phyloP scores from a whole-genome alignment of 1,284 basidiomycete species.

The Thelephora terrestris region DNA sequence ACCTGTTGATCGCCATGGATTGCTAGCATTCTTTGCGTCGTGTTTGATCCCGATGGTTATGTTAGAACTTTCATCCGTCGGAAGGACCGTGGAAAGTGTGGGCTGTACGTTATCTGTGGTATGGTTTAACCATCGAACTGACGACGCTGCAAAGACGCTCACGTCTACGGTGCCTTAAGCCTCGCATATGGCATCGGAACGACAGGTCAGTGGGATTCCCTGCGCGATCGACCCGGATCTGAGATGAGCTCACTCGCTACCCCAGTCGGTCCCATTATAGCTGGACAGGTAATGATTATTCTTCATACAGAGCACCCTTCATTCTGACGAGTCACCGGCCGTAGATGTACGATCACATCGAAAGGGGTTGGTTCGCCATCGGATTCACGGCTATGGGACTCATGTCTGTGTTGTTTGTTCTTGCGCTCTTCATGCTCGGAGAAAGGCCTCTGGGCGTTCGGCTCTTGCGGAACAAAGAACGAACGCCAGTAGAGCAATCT shows the following conservation, averaged over 20 bases:
- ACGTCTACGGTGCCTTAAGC: constrained; percentile 62
- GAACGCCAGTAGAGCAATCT: too few species aligned
- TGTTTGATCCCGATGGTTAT: constrained; percentile 49
- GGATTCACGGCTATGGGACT: constrained; percentile 37
- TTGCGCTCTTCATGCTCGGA: constrained; percentile 38
- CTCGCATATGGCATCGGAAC: constrained; percentile 56
- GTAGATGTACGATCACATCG: constrained; percentile 47
- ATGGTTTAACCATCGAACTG: constrained; percentile 9
- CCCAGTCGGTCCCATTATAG: constrained; percentile 56
- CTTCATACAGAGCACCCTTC: background rate
- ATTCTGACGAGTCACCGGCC: background rate
- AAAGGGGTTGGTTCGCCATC: constrained; percentile 46
- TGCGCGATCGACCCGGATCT: background rate
- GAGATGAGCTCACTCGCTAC: background rate
- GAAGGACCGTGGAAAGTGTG: constrained; percentile 44
- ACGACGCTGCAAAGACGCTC: constrained; percentile 35
- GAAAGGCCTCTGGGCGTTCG: constrained; percentile 32
- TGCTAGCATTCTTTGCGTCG: constrained; percentile 49
- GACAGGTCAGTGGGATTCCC: constrained; percentile 25
- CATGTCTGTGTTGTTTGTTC: constrained; percentile 26
- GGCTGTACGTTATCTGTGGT: constrained; percentile 41
- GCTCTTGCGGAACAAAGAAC: constrained; percentile 8
- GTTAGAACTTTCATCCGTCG: constrained; percentile 52
- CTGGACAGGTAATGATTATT: constrained; percentile 42
- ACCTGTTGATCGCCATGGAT: background rate